Percentiles rank a stretch among this genome's conserved stretches.
Conservation (phyloP, 371 early-diverging fungal species). For the Mortierella sp. region DNA sequence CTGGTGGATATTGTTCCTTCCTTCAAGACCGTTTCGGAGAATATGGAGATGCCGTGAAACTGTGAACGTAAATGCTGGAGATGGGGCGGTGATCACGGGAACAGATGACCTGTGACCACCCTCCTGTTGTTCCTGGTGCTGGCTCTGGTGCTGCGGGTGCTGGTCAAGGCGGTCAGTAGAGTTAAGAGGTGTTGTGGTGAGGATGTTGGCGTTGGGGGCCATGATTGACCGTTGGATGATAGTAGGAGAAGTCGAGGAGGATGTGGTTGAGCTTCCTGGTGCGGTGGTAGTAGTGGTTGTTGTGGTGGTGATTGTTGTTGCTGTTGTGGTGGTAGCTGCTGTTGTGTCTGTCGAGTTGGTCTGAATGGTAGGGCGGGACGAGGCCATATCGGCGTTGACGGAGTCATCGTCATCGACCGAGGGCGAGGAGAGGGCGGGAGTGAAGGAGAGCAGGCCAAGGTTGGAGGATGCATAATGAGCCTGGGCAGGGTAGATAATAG, state of each 20-base stretch:
- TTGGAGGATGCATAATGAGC: slow-evolving; percentile 16
- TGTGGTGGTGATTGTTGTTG: neutral
- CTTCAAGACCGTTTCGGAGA: slow-evolving; percentile 7
- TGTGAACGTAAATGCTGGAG: slow-evolving; percentile 15
- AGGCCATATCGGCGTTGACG: neutral
- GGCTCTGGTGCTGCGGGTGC: neutral
- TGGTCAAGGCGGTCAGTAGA: neutral
- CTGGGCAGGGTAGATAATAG: slow-evolving; percentile 13
- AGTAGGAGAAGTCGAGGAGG: neutral
- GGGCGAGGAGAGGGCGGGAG: neutral
- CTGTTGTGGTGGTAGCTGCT: neutral
- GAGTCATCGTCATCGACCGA: neutral
- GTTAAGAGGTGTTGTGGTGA: neutral
- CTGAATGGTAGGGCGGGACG: neutral
- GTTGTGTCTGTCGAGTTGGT: neutral
- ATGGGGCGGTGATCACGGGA: slow-evolving; percentile 21
- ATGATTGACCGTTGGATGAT: slow-evolving; percentile 13
- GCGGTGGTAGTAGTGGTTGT: neutral
- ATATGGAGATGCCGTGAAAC: slow-evolving; percentile 4
- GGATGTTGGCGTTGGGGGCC: slow-evolving; percentile 13
- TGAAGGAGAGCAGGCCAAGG: slow-evolving; percentile 8
- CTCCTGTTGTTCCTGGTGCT: neutral
- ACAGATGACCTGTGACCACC: neutral
- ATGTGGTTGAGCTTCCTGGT: neutral
- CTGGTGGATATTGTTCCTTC: slow-evolving; percentile 17